A percentile compares a stretch with the other conserved stretches of the same genome.
These are phyloP conservation scores for Leucocoprinus leucothites DNA, from an alignment of 768 basidiomycete genomes.

Conservation along the genomic window DNA sequence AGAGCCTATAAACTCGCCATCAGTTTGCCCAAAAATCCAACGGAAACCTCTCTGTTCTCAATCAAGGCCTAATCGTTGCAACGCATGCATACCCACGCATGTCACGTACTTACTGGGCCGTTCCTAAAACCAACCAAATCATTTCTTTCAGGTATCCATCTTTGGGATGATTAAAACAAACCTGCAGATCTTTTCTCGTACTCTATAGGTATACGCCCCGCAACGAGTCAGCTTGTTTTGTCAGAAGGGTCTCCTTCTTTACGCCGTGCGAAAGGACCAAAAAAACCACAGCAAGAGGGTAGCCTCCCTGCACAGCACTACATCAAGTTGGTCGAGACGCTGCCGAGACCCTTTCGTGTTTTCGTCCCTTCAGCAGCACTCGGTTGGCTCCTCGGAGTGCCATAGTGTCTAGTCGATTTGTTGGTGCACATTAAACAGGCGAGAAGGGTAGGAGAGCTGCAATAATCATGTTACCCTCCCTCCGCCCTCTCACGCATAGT, in stretches of 20 bases:
- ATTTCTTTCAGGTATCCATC: constrained; percentile 8
- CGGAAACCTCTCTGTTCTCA: background rate
- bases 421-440: too few species aligned
- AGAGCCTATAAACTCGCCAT: background rate
- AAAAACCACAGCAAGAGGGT: too few species aligned
- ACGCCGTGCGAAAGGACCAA: too few species aligned
- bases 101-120: background rate
- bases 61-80: background rate
- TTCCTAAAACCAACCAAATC: background rate
- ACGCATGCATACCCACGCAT: constrained; percentile 5
- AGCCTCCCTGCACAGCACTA: too few species aligned
- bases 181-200: background rate
- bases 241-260: background rate
- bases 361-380: too few species aligned
- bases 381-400: too few species aligned
- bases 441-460: too few species aligned
- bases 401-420: too few species aligned
- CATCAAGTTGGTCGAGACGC: too few species aligned
- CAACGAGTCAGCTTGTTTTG: constrained; percentile 2
- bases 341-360: too few species aligned
- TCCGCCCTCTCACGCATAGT: too few species aligned
- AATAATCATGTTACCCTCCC: too few species aligned
- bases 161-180: constrained; percentile 8
- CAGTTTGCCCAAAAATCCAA: background rate
- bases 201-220: background rate